Percentiles rank a stretch among this genome's conserved stretches.
These are phyloP conservation scores for Ceratocystis cacaofunesta DNA, from an alignment of 2,329 filamentous ascomycete species.

Conservation along the genomic window DNA sequence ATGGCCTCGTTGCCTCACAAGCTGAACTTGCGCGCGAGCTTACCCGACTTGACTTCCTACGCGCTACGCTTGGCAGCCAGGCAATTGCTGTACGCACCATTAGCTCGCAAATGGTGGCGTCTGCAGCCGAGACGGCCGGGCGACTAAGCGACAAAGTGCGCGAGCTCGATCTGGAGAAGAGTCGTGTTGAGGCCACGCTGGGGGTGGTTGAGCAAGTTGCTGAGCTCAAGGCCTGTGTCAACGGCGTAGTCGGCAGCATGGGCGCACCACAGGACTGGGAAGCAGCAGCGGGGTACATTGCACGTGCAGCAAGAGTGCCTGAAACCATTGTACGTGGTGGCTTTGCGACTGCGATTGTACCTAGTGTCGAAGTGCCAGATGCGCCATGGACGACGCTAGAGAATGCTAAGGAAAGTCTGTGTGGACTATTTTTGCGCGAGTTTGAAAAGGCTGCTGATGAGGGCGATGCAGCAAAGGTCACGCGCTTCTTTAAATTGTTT, in stretches of 20 bases:
- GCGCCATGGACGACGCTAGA: conserved; percentile 76
- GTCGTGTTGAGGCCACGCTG: conserved; percentile 76
- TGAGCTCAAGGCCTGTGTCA: conserved; percentile 90
- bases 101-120: conserved; percentile 79
- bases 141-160: conserved; percentile 78
- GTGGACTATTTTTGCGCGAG: conserved; percentile 78
- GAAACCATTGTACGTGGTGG: conserved; percentile 63
- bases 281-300: conserved; percentile 78
- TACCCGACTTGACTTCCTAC: conserved; percentile 71
- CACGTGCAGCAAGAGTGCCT: conserved; percentile 68
- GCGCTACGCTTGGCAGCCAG: conserved; percentile 76
- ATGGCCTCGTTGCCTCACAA: conserved; percentile 66
- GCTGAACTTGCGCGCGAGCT: conserved; percentile 77
- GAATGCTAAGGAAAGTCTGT: conserved; percentile 75
- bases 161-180: conserved; percentile 78
- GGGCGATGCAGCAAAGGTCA: conserved; percentile 77
- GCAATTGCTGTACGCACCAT: conserved; percentile 69
- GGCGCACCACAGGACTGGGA: conserved; percentile 98
- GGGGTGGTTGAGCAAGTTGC: conserved; percentile 90
- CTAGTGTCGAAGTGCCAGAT: conserved; percentile 89
- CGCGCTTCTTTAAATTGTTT: conserved; percentile 95
- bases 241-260: conserved; percentile 92
- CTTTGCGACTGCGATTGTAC: conserved; percentile 85
- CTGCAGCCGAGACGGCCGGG: conserved; percentile 70
- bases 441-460: conserved; percentile 85